Conservation (phyloP, 768 basidiomycete genomes). For the Kwoniella mangroviensis region DNA sequence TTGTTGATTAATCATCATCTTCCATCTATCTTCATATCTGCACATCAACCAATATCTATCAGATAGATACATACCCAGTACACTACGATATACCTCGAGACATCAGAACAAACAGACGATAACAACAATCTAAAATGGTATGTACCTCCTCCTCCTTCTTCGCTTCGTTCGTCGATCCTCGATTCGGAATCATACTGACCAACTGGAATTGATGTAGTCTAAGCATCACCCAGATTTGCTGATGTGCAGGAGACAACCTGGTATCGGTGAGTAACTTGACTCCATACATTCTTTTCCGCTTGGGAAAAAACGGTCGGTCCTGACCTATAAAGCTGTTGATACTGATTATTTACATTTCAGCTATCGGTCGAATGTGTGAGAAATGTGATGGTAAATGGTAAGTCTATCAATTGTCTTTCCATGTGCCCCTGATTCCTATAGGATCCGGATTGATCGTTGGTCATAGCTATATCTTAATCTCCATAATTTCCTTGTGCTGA, state of each 20-base stretch:
- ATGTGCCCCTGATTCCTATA: too few species aligned
- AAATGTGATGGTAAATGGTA: constrained; percentile 99
- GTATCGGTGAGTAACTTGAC: constrained; percentile 73
- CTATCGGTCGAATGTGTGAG: constrained; percentile 96
- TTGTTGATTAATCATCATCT: neutral
- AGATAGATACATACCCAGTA: too few species aligned
- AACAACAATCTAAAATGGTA: neutral
- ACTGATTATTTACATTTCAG: constrained; percentile 59
- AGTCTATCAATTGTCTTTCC: constrained; percentile 42
- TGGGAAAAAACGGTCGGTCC: neutral
- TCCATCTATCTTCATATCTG: neutral
- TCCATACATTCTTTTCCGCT: neutral
- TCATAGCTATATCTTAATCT: too few species aligned
- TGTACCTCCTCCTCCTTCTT: neutral
- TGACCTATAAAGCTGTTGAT: neutral
- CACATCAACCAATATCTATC: too few species aligned
- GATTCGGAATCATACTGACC: neutral
- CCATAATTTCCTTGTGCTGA: too few species aligned
- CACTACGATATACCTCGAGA: too few species aligned
- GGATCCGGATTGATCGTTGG: too few species aligned
- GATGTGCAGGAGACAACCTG: constrained; percentile 97
- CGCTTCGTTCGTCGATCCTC: neutral
- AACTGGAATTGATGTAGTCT: constrained; percentile 61
- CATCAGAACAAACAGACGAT: too few species aligned
- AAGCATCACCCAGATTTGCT: constrained; percentile 98